phyloP scores from a whole-genome alignment of 2,329 filamentous ascomycete genomes.

The Fusarium domesticum region DNA sequence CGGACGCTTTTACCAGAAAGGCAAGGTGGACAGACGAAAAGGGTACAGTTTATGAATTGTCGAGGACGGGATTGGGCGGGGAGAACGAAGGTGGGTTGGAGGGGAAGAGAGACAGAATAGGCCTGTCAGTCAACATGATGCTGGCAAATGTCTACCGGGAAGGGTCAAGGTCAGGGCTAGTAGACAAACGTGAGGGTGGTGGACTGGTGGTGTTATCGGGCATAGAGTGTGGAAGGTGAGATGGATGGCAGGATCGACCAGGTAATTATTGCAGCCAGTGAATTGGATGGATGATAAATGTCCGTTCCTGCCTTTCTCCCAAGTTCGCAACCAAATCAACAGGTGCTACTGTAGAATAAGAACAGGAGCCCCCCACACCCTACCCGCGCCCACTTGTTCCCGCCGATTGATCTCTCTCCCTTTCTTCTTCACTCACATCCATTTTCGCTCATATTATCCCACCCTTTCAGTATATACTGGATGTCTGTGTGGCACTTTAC shows the following conservation, averaged over 20 bases:
- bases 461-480: background rate
- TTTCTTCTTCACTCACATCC: background rate
- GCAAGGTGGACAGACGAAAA: constrained; percentile 19
- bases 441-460: background rate
- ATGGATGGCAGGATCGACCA: background rate
- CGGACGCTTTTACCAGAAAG: constrained; percentile 23
- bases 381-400: background rate
- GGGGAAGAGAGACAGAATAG: background rate
- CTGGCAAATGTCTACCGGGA: background rate
- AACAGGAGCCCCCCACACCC: background rate
- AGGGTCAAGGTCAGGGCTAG: no score
- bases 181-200: background rate
- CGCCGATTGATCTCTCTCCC: background rate
- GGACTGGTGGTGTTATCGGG: background rate
- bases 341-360: no score
- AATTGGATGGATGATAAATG: background rate
- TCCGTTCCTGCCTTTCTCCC: background rate
- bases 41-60: constrained; percentile 13
- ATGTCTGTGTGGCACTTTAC: background rate
- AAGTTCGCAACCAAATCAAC: no score
- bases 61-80: constrained; percentile 8
- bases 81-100: background rate
- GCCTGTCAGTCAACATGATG: background rate
- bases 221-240: background rate
- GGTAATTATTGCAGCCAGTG: background rate